Evolutionary conservation across 345 rosid species (phyloP).

Genomic region (Diplotaxis tenuifolia): DNA sequence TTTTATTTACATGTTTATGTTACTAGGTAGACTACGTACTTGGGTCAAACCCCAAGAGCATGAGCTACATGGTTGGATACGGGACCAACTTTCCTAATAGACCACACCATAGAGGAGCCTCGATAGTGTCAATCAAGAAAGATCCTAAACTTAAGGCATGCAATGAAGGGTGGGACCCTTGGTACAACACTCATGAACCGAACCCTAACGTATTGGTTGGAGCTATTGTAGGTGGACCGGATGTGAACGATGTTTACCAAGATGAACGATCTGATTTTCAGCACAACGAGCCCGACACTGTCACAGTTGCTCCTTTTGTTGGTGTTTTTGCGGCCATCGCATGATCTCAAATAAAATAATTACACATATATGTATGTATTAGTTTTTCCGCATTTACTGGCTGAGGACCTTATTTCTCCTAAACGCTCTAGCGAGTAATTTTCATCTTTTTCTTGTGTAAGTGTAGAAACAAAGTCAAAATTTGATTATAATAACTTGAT

Average conservation of each 20-base stretch:
- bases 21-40: conserved; percentile 76
- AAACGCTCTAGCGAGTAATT: neutral
- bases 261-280: conserved; percentile 52
- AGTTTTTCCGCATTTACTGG: neutral
- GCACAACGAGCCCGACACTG: conserved; percentile 50
- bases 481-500: neutral
- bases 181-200: conserved; percentile 41
- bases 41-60: conserved; percentile 77
- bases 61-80: conserved; percentile 97
- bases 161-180: conserved; percentile 48
- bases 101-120: conserved; percentile 92
- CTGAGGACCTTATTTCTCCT: neutral
- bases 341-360: neutral
- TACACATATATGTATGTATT: neutral
- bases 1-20: conserved; percentile 3
- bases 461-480: neutral
- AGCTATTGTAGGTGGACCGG: conserved; percentile 73
- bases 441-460: too few species aligned
- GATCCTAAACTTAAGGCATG: conserved; percentile 67
- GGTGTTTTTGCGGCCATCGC: conserved; percentile 62
- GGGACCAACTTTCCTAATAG: conserved; percentile 71
- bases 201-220: conserved; percentile 65
- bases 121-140: conserved; percentile 59
- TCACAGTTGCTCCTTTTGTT: conserved; percentile 55
- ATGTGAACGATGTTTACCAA: conserved; percentile 47